Evolutionary conservation across 345 rosid genomes (phyloP).

Genomic region (Xanthoceras sorbifolium): DNA sequence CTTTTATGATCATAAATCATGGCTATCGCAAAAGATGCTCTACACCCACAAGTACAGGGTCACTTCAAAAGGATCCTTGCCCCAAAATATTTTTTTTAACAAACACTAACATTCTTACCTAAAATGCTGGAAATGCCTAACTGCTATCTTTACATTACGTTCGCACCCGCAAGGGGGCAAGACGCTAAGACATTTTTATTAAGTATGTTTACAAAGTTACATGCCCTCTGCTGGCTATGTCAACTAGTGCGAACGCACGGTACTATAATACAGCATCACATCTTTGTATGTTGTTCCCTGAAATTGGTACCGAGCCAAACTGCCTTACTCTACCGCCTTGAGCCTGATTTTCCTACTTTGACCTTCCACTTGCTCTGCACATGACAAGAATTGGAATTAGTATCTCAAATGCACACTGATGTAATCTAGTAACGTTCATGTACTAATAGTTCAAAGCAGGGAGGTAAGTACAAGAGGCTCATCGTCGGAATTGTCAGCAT

Average conservation of each 20-base stretch:
- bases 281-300: conserved; percentile 20
- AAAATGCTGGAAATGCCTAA: conserved; percentile 24
- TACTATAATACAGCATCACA: conserved; percentile 16
- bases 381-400: conserved; percentile 19
- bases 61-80: conserved; percentile 11
- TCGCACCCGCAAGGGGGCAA: not conserved
- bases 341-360: conserved; percentile 52
- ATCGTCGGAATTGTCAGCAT: conserved; percentile 69
- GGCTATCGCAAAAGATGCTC: conserved; percentile 11
- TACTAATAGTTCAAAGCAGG: conserved; percentile 14
- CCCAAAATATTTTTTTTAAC: conserved; percentile 8
- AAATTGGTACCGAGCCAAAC: not conserved
- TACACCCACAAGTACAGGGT: conserved; percentile 18
- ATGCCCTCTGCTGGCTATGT: conserved; percentile 23
- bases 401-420: not conserved
- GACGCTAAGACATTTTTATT: conserved; percentile 30
- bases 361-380: conserved; percentile 82
- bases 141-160: conserved; percentile 38
- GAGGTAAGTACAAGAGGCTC: conserved; percentile 81
- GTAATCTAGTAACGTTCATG: not conserved
- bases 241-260: conserved; percentile 10
- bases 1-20: not conserved
- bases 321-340: conserved; percentile 40
- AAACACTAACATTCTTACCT: conserved; percentile 23
- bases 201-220: conserved; percentile 30